Percentiles rank a stretch among this genome's conserved stretches.
Evolutionary conservation across 2,329 filamentous ascomycete genomes (phyloP).

Genomic region (Xylariaceae sp.): DNA sequence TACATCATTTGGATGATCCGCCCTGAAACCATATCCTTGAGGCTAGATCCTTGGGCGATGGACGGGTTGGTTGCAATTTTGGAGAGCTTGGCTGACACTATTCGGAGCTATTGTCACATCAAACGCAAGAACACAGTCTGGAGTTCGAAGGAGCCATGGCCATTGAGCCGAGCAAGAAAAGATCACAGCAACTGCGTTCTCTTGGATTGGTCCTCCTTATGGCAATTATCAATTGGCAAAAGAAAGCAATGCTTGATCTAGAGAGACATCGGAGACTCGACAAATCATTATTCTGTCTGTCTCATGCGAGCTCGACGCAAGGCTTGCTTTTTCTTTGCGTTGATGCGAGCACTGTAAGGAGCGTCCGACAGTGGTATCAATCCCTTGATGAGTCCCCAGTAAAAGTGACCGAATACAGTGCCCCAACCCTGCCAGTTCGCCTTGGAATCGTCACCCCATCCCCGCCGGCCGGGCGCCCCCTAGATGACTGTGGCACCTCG

Average conservation of each 20-base stretch:
- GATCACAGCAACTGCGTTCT: background rate
- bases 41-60: slow-evolving; percentile 15
- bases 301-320: background rate
- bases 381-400: slow-evolving; percentile 13
- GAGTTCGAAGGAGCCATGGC: slow-evolving; percentile 4
- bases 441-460: slow-evolving; percentile 5
- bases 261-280: no score
- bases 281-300: no score
- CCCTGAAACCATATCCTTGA: slow-evolving; percentile 7
- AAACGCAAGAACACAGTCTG: slow-evolving; percentile 9
- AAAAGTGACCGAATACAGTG: no score
- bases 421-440: slow-evolving; percentile 9
- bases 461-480: background rate
- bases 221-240: no score
- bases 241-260: no score
- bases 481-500: slow-evolving; percentile 11
- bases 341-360: no score
- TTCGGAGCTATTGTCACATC: slow-evolving; percentile 20
- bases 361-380: slow-evolving; percentile 9
- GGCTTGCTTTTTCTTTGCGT: background rate
- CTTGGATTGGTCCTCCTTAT: no score
- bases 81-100: slow-evolving; percentile 19
- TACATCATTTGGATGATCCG: background rate
- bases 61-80: slow-evolving; percentile 10
- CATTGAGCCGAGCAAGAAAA: background rate